These are phyloP conservation scores for Russula vinacea DNA, from an alignment of 768 basidiomycete species.

Conservation along the genomic window DNA sequence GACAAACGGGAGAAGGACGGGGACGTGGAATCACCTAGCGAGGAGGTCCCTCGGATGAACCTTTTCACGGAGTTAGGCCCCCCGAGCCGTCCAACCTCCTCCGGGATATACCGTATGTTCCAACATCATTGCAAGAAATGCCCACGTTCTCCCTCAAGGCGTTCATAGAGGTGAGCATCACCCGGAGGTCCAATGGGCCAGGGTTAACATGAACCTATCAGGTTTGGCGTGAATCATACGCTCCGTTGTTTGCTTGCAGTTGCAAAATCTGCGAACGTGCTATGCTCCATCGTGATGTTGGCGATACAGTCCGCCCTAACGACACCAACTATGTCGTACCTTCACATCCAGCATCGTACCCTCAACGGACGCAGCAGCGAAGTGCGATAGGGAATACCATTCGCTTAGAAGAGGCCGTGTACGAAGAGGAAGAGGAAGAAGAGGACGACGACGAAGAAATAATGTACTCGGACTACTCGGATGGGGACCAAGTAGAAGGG, in stretches of 20 bases:
- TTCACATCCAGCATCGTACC: constrained; percentile 30
- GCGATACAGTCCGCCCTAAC: constrained; percentile 34
- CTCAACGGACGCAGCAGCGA: constrained; percentile 18
- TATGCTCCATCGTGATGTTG: constrained; percentile 49
- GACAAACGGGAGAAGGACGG: constrained; percentile 41
- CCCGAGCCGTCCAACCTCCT: constrained; percentile 59
- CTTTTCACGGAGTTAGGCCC: constrained; percentile 51
- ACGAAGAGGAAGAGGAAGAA: constrained; percentile 37
- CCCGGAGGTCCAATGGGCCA: neutral
- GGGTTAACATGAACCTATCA: constrained; percentile 33
- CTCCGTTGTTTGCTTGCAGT: constrained; percentile 66
- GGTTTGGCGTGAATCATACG: constrained; percentile 74
- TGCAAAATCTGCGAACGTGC: constrained; percentile 75
- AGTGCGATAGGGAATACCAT: constrained; percentile 29
- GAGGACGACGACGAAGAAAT: constrained; percentile 38
- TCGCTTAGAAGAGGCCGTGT: constrained; percentile 32
- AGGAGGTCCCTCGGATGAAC: constrained; percentile 32
- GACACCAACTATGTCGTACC: constrained; percentile 32
- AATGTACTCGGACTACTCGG: constrained; percentile 20
- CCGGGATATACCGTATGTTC: constrained; percentile 67
- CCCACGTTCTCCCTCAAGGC: constrained; percentile 38
- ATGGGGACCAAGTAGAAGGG: constrained; percentile 28
- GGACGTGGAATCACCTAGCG: constrained; percentile 33
- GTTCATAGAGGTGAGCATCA: constrained; percentile 49
- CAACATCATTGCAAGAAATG: constrained; percentile 57